Conservation (phyloP, 345 rosid species). For the Crucihimalaya himalaica region DNA sequence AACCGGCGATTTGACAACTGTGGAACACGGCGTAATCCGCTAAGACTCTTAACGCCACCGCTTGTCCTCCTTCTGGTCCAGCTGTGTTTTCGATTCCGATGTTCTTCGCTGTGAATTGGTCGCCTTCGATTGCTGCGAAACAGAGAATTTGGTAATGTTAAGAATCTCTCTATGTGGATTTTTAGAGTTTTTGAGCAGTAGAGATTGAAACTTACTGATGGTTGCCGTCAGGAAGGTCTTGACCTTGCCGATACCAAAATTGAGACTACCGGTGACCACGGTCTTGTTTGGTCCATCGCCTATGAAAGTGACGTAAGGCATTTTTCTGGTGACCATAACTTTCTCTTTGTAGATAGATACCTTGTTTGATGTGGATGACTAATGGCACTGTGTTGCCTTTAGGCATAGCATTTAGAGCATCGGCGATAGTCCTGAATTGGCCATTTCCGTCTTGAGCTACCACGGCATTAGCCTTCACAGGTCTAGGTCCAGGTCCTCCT, state of each 20-base stretch:
- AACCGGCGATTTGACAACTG: slow-evolving; percentile 61
- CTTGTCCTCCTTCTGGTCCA: slow-evolving; percentile 59
- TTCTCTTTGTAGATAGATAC: slow-evolving; percentile 71
- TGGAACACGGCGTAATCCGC: slow-evolving; percentile 54
- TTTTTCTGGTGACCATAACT: slow-evolving; percentile 40
- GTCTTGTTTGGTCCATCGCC: slow-evolving; percentile 81
- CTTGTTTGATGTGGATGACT: slow-evolving; percentile 66
- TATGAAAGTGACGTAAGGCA: slow-evolving; percentile 51
- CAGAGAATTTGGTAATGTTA: background rate
- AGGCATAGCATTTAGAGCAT: slow-evolving; percentile 58
- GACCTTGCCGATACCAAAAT: slow-evolving; percentile 47
- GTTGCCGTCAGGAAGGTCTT: slow-evolving; percentile 59
- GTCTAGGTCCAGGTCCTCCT: background rate
- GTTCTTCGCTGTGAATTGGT: slow-evolving; percentile 65
- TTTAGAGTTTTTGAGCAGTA: background rate
- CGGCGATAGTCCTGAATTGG: slow-evolving; percentile 55
- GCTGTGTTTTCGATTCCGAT: slow-evolving; percentile 74
- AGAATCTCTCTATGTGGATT: background rate
- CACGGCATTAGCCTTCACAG: slow-evolving; percentile 47
- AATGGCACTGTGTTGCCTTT: slow-evolving; percentile 40
- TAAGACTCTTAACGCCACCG: slow-evolving; percentile 70
- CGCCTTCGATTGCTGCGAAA: slow-evolving; percentile 49
- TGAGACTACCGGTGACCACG: slow-evolving; percentile 57
- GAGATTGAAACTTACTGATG: slow-evolving; percentile 47
- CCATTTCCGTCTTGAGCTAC: slow-evolving; percentile 83